Conservation (phyloP, 1,139 yeast species). For the Geotrichum bryndzae region DNA sequence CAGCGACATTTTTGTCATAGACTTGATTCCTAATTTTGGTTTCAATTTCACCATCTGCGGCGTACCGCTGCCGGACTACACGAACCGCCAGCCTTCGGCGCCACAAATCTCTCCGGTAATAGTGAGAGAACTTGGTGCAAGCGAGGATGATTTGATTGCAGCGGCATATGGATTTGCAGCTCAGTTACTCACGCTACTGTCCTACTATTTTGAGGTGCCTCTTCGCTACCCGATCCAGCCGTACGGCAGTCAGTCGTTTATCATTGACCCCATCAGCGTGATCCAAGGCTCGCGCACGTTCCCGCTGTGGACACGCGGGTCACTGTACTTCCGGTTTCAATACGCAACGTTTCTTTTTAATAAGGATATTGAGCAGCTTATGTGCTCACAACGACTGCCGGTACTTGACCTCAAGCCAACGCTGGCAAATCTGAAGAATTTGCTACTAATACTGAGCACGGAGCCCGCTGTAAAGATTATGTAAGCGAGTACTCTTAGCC, state of each 20-base stretch:
- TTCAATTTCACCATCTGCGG: slow-evolving; percentile 38
- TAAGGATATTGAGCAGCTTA: slow-evolving; percentile 47
- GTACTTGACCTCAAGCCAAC: slow-evolving; percentile 38
- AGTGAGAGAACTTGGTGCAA: slow-evolving; percentile 20
- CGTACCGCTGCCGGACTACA: slow-evolving; percentile 26
- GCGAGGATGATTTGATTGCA: slow-evolving; percentile 39
- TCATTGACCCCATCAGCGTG: slow-evolving; percentile 45
- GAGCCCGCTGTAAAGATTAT: not conserved
- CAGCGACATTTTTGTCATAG: slow-evolving; percentile 37
- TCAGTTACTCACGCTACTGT: slow-evolving; percentile 40
- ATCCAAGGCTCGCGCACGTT: slow-evolving; percentile 41
- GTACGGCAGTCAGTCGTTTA: slow-evolving; percentile 47
- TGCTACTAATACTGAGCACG: slow-evolving; percentile 30
- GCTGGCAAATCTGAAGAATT: slow-evolving; percentile 38
- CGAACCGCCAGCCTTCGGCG: slow-evolving; percentile 15
- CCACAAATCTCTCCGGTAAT: slow-evolving; percentile 5
- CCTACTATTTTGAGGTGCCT: slow-evolving; percentile 43
- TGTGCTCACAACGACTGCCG: slow-evolving; percentile 35
- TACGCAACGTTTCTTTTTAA: slow-evolving; percentile 46
- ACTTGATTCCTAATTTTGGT: slow-evolving; percentile 24
- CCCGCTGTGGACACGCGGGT: slow-evolving; percentile 48
- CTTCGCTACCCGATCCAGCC: slow-evolving; percentile 48
- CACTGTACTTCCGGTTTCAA: slow-evolving; percentile 46
- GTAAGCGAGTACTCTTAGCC: not conserved
- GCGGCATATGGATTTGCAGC: slow-evolving; percentile 48